Conservation (phyloP, 2,329 filamentous ascomycete genomes). For the Alternaria brassicicola region DNA sequence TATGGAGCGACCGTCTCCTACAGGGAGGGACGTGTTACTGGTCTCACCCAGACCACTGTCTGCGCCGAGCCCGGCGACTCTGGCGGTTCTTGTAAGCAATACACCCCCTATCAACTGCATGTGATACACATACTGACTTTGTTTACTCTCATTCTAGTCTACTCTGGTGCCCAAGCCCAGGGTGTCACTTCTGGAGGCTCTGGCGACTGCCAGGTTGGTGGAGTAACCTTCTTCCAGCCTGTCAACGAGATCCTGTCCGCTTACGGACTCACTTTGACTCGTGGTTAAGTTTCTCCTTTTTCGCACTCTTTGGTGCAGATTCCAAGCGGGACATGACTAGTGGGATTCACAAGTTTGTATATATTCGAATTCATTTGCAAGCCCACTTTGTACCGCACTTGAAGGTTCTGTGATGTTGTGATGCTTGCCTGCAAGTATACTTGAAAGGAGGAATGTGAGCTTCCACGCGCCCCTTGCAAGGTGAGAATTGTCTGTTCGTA, state of each 20-base stretch:
- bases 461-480: no score
- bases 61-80: conserved; percentile 54
- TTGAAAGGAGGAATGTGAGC: no score
- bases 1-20: conserved; percentile 49
- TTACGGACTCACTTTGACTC: conserved; percentile 41
- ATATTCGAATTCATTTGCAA: neutral
- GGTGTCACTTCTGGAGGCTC: conserved; percentile 53
- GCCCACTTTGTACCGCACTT: neutral
- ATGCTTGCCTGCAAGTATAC: neutral
- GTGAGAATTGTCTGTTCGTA: no score
- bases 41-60: conserved; percentile 51
- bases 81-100: conserved; percentile 43
- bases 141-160: conserved; percentile 8
- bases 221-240: conserved; percentile 52
- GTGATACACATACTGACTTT: neutral
- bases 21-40: conserved; percentile 49
- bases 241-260: conserved; percentile 52
- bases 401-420: neutral
- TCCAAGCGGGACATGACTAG: neutral
- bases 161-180: conserved; percentile 52
- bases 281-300: conserved; percentile 22
- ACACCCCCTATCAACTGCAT: neutral
- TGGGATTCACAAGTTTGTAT: neutral
- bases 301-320: neutral
- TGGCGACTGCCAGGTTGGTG: conserved; percentile 48